These are phyloP conservation scores for Rubia peregrina DNA, from an alignment of 305 asterid species.

Conservation along the genomic window DNA sequence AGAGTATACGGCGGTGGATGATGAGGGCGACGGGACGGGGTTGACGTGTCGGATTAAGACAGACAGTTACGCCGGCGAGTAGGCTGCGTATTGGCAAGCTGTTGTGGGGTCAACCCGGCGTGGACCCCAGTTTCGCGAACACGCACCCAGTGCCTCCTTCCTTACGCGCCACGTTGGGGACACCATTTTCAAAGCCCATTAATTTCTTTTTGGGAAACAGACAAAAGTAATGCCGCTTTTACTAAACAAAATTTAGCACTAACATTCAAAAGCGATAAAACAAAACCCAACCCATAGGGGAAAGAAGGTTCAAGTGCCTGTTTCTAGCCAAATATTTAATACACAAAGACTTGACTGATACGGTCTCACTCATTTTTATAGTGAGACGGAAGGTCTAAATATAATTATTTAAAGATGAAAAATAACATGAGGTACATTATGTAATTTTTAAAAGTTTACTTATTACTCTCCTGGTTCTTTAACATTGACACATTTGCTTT, in stretches of 20 bases:
- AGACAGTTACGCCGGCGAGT: constrained; percentile 31
- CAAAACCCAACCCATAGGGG: not conserved
- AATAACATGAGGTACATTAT: too few species aligned
- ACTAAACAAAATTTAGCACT: not conserved
- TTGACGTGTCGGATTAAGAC: constrained; percentile 30
- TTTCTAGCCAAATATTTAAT: not conserved
- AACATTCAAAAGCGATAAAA: not conserved
- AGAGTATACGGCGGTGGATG: constrained; percentile 12
- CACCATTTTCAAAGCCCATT: not conserved
- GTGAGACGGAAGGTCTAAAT: too few species aligned
- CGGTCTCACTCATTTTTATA: too few species aligned
- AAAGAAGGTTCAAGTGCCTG: not conserved
- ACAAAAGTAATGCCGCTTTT: constrained; percentile 15
- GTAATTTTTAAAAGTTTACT: too few species aligned
- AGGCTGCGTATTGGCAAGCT: constrained; percentile 25
- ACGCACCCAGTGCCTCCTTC: not conserved
- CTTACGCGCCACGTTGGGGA: constrained; percentile 25
- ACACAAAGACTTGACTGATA: too few species aligned
- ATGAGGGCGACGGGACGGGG: constrained; percentile 9
- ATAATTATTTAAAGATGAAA: too few species aligned
- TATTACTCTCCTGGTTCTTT: too few species aligned
- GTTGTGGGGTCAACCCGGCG: not conserved
- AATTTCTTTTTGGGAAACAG: not conserved
- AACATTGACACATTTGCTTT: too few species aligned
- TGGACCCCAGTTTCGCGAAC: too few species aligned